Conservation (phyloP, 345 rosid genomes). For the Eucalyptus shirleyi region DNA sequence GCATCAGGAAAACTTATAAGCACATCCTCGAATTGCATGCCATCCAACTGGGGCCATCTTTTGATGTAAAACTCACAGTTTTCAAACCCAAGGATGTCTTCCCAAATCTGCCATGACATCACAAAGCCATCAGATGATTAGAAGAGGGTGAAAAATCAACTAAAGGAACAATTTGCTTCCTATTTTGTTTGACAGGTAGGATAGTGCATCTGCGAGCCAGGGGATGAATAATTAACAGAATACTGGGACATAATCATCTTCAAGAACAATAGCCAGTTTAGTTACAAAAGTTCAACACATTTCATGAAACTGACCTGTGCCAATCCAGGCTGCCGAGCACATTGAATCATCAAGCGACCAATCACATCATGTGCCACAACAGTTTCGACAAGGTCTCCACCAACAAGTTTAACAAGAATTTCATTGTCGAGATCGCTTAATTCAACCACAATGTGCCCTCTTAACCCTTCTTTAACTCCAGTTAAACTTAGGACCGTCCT, state of each 20-base stretch:
- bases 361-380: slow-evolving; percentile 80
- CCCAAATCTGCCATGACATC: slow-evolving; percentile 47
- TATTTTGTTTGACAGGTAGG: not conserved
- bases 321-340: slow-evolving; percentile 74
- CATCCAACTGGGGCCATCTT: slow-evolving; percentile 62
- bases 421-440: slow-evolving; percentile 72
- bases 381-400: slow-evolving; percentile 66
- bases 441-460: slow-evolving; percentile 72
- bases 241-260: not conserved
- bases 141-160: not conserved
- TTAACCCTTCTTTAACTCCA: slow-evolving; percentile 63
- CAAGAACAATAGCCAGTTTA: not conserved
- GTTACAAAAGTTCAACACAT: not conserved
- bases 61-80: slow-evolving; percentile 68
- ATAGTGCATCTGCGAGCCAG: not conserved
- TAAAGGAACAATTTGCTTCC: not conserved
- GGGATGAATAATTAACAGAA: not conserved
- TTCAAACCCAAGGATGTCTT: slow-evolving; percentile 70
- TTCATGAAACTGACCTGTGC: slow-evolving; percentile 42
- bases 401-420: slow-evolving; percentile 72
- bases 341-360: slow-evolving; percentile 79
- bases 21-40: slow-evolving; percentile 61
- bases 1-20: slow-evolving; percentile 69
- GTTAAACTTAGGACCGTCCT: slow-evolving; percentile 71
- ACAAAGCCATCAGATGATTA: not conserved